Base-by-base conservation (phyloP, 1,139 yeast species). In the Suhomyces bolitotheri region DNA sequence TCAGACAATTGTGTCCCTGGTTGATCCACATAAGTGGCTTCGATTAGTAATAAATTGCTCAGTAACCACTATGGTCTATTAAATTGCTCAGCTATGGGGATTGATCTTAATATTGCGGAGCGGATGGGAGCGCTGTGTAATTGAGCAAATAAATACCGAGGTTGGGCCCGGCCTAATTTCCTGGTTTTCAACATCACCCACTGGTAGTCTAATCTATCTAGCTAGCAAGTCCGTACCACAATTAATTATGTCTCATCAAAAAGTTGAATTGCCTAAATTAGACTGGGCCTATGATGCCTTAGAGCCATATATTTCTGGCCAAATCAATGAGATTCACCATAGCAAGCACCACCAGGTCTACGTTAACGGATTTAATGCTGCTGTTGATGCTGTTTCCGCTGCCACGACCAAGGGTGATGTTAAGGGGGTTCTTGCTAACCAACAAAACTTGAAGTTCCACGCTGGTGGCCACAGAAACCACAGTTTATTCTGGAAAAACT, bases 391-490 rank as follows among this genome's bases (percentile, higher is more conserved):
- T 63, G 74, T 80, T 37, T 78, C 79, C 25, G 89, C 80, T 54
- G 92, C 96, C 37, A 65, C 77, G 52, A 67, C 71, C 34, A 73
- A 73, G 44, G 80, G 84, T 40, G 87, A 85, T 49, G 75, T 76
- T 45, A 73, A 80, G 59, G 78, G 79, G 57, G 69, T 84, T 38
- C 74, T 86, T 53, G 82, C 80, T 53, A 74, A 88, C 56, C 88
- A 85, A 60, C 85, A 86, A 53, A 73, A 78, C 54, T 81, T 90
- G 70, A 88, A 85, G 62, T 90, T 90, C 79, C 94, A 89, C 62
- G 96, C 95, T 47, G 97, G 97, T 60, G 97, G 97, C 16, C 87
- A 77, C 73, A 71, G 82, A 54, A 88, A 88, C 78, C 96, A 88
- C 66, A 71, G 80, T 50, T 70, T 88, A 53, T 88, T 86, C 75